Conservation (phyloP, 768 basidiomycete species). For the Pleurotus djamor region DNA sequence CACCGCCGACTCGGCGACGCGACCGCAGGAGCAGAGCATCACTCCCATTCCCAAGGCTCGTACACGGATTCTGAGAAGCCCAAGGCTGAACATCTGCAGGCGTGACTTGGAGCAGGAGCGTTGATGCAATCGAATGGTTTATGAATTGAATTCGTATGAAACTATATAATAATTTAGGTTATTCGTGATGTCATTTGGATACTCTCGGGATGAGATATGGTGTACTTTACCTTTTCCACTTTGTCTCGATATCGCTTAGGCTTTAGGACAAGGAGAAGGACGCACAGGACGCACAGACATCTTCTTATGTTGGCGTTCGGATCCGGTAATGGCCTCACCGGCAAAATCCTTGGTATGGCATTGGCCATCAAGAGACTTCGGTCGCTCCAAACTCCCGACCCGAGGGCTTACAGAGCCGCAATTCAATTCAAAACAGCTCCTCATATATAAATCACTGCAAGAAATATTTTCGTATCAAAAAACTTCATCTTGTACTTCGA, state of each 20-base stretch:
- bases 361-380: not conserved
- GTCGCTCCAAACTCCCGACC: not conserved
- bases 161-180: not conserved
- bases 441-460: not conserved
- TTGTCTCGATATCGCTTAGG: too few species aligned
- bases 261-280: too few species aligned
- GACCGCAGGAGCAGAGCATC: not conserved
- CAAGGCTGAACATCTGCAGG: not conserved
- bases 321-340: not conserved
- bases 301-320: not conserved
- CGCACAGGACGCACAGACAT: not conserved
- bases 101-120: not conserved
- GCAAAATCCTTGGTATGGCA: not conserved
- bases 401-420: not conserved
- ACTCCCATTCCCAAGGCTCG: not conserved
- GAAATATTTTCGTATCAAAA: too few species aligned
- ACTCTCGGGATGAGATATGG: too few species aligned
- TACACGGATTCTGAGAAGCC: not conserved
- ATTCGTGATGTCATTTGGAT: not conserved
- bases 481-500: too few species aligned
- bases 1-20: slow-evolving; percentile 5
- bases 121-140: not conserved
- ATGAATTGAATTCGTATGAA: not conserved
- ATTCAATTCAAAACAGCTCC: too few species aligned
- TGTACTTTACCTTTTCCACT: too few species aligned